Evolutionary conservation across 306 rosid genomes (phyloP), one percentile per base, ranked within the genome.

Genomic region (Lablab purpureus): DNA sequence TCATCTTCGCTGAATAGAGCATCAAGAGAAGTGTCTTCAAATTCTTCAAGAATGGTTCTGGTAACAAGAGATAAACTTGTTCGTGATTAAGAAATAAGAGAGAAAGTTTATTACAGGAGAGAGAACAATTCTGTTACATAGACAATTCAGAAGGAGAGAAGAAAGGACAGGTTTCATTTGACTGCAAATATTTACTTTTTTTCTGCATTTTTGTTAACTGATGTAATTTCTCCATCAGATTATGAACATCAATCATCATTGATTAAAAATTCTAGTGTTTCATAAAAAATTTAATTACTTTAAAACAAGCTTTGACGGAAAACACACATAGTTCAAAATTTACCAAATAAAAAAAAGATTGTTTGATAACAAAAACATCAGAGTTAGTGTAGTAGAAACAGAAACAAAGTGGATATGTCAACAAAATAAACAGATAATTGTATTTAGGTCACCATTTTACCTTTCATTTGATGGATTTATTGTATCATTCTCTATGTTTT

Each of bases 1-100:
- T 88, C 96, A 59, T 90, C 87, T 40, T 92, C 94, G 67, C 84
- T 80, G 65, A 91, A 93, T 72, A 89, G 56, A 25, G 78, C 65
- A 78, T 90, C 91, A 40, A 95, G 91, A 36, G 96, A 80, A 71
- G 73, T 52, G 28, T 76, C 80, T 66, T 73, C 82, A 59, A 77
- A 50, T 59, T 82, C 91, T 63, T 80, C 87, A 69, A 74, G 83
- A 56, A 73, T 66, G 34, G 81, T 78, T 78, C 93, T 90, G 88
- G 54, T 41, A 71, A 64, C 19, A 60, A 52, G 45, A 40, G 3
- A 40, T 2, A 2, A 13, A 40, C 13, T 40, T 40, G 9, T 10
- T 37, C 9, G 10, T 37, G 9, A 37, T 1, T 37, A 37, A 37
- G 10, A 37, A 37, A 37, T 30, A 8, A 34, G 13, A 10, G 3